Conservation (phyloP, 768 basidiomycete species). For the Plicaturopsis crispa region DNA sequence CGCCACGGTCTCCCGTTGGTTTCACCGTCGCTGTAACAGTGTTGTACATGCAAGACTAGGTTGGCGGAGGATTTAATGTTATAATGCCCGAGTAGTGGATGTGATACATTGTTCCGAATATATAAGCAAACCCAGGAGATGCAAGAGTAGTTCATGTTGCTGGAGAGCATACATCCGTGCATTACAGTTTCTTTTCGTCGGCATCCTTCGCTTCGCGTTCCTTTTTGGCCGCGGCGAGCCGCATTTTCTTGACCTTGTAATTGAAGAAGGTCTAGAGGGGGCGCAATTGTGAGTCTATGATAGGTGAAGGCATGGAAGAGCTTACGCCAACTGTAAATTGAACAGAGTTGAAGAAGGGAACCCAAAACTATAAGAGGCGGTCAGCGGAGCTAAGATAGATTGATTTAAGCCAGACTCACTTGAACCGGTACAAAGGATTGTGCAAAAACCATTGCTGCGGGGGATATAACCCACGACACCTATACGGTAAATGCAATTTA, state of each 20-base stretch:
- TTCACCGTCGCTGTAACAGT: too few species aligned
- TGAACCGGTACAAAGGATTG: constrained; percentile 76
- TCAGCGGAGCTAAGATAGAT: constrained; percentile 5
- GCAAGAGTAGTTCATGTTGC: too few species aligned
- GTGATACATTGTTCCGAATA: too few species aligned
- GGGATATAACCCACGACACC: constrained; percentile 79
- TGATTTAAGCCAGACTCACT: constrained; percentile 26
- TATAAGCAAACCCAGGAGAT: too few species aligned
- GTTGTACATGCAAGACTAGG: too few species aligned
- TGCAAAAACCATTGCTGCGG: constrained; percentile 65
- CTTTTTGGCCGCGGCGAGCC: constrained; percentile 45
- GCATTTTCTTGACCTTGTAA: constrained; percentile 58
- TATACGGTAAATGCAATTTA: too few species aligned
- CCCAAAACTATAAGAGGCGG: constrained; percentile 57
- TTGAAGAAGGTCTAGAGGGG: constrained; percentile 60
- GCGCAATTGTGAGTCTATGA: constrained; percentile 1
- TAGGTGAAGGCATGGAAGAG: neutral
- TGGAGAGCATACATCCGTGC: too few species aligned
- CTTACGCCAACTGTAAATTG: constrained; percentile 73
- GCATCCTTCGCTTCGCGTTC: constrained; percentile 28
- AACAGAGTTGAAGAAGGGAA: constrained; percentile 77
- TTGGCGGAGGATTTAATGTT: too few species aligned
- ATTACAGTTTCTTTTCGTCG: constrained; percentile 20
- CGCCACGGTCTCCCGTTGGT: too few species aligned
- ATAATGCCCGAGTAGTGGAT: too few species aligned